phyloP scores from a whole-genome alignment of 2,329 filamentous ascomycete genomes.

The Ophiobolus disseminans region DNA sequence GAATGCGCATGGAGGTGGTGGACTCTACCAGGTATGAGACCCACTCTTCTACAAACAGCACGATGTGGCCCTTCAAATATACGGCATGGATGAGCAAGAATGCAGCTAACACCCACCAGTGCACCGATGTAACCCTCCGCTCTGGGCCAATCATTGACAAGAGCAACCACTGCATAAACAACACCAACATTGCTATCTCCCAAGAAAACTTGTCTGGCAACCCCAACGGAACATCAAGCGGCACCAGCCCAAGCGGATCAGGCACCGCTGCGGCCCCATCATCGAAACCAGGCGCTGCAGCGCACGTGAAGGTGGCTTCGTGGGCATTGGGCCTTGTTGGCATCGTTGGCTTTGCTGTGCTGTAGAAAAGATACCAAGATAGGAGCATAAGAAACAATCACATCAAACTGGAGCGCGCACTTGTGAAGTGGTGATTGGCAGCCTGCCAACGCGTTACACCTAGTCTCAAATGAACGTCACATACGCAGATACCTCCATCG shows the following conservation, averaged over 20 bases:
- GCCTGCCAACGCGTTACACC: too few relatives aligned
- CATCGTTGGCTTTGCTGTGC: conserved; percentile 37
- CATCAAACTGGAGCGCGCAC: too few relatives aligned
- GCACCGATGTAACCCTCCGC: conserved; percentile 75
- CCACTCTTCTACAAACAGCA: conserved; percentile 8
- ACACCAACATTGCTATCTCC: conserved; percentile 60
- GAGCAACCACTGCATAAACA: conserved; percentile 63
- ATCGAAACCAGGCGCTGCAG: conserved; percentile 29
- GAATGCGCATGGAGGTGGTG: conserved; percentile 63
- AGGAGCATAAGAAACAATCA: background rate
- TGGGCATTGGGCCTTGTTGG: conserved; percentile 48
- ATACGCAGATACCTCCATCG: too few relatives aligned
- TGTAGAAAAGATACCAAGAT: conserved; percentile 20
- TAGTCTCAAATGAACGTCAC: too few relatives aligned
- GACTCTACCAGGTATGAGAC: conserved; percentile 67
- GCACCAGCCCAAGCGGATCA: conserved; percentile 25
- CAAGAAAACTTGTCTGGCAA: conserved; percentile 51
- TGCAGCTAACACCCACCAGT: too few relatives aligned
- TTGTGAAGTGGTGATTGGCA: too few relatives aligned
- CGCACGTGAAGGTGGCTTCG: conserved; percentile 38
- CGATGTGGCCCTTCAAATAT: too few relatives aligned
- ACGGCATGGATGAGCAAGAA: too few relatives aligned
- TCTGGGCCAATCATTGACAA: conserved; percentile 55
- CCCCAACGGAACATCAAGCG: conserved; percentile 54
- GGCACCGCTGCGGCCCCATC: conserved; percentile 22